Percentiles rank a stretch among this genome's conserved stretches.
These are phyloP conservation scores for Erysimum pusillum DNA, from an alignment of 441 rosid genomes.

Conservation along the genomic window DNA sequence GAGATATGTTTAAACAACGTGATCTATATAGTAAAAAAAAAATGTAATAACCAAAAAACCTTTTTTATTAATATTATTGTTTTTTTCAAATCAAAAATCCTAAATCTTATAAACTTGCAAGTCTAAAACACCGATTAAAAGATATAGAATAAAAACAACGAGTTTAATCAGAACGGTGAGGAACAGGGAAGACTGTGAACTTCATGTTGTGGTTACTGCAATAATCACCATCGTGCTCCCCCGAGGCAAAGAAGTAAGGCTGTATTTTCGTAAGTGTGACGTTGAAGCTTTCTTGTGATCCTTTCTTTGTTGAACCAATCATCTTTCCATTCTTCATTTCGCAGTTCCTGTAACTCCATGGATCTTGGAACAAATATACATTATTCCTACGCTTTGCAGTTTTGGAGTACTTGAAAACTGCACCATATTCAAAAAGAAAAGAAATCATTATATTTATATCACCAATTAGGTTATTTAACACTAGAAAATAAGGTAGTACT, in stretches of 20 bases:
- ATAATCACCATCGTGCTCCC: slow-evolving; percentile 21
- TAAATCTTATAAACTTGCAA: background rate
- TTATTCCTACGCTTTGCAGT: slow-evolving; percentile 19
- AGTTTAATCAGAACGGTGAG: slow-evolving; percentile 1
- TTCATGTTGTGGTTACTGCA: slow-evolving; percentile 27
- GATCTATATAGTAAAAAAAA: background rate
- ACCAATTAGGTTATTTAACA: background rate
- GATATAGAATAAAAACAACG: background rate
- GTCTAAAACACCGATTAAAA: background rate
- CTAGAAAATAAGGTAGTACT: background rate
- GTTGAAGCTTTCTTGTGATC: slow-evolving; percentile 11
- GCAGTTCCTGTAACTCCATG: slow-evolving; percentile 43
- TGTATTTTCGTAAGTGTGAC: background rate
- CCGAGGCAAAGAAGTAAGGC: slow-evolving; percentile 31
- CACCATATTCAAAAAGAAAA: background rate
- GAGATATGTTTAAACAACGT: no score
- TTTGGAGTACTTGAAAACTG: slow-evolving; percentile 32
- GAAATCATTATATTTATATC: background rate
- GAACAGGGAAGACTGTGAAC: slow-evolving; percentile 25
- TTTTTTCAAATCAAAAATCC: background rate
- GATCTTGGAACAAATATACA: slow-evolving; percentile 26
- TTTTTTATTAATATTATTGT: no score
- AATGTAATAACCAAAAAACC: background rate
- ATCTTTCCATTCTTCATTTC: background rate
- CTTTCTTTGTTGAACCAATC: slow-evolving; percentile 15